Evolutionary conservation across 257 asterid species (phyloP).

Genomic region (Solanum chilense): DNA sequence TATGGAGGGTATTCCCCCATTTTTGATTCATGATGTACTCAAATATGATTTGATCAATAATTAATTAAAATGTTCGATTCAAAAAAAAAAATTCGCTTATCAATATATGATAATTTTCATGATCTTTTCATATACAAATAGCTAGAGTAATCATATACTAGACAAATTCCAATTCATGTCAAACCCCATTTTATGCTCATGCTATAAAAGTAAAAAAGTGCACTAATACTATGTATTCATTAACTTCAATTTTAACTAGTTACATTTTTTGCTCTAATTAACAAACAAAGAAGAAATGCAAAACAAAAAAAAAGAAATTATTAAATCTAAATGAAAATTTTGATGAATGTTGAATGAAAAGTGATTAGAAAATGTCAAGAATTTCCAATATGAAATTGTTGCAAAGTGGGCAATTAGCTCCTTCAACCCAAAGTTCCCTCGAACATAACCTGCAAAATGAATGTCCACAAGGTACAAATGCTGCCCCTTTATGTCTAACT

Average conservation of each 20-base stretch:
- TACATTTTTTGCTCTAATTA: background rate
- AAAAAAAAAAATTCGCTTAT: no score
- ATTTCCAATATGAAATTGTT: conserved; percentile 49
- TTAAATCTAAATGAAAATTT: background rate
- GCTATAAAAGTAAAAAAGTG: background rate
- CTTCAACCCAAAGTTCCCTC: conserved; percentile 52
- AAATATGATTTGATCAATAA: no score
- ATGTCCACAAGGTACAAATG: conserved; percentile 86
- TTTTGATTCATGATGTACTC: no score
- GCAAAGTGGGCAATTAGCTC: conserved; percentile 67
- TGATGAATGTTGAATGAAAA: background rate
- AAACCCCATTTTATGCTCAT: background rate
- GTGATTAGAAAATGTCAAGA: conserved; percentile 47
- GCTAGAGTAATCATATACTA: no score
- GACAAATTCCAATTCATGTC: background rate
- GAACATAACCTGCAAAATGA: conserved; percentile 84
- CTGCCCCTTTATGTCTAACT: conserved; percentile 84
- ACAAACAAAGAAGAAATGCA: background rate
- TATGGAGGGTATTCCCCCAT: no score
- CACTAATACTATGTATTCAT: conserved; percentile 2
- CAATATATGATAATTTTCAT: no score
- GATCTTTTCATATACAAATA: no score
- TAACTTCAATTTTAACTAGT: conserved; percentile 4
- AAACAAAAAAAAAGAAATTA: background rate
- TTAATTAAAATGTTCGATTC: no score